Percentiles rank a stretch among this genome's conserved stretches.
Evolutionary conservation across 2,329 filamentous ascomycete genomes (phyloP).

Genomic region (Xylaria sp.): DNA sequence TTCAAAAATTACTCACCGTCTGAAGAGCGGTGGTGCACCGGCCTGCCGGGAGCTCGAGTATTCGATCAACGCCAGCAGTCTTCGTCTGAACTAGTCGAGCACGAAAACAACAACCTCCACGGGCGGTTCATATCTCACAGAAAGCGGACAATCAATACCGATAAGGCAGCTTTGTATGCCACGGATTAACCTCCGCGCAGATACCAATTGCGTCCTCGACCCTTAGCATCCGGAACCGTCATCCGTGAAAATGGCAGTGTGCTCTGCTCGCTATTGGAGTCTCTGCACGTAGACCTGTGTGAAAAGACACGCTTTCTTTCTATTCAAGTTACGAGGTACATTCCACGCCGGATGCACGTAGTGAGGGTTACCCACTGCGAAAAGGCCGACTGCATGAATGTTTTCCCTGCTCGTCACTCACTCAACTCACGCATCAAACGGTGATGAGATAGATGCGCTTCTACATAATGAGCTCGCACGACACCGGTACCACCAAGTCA

Average conservation of each 20-base stretch:
- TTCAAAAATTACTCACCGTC: background rate
- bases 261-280: background rate
- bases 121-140: background rate
- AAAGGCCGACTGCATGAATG: conserved; percentile 15
- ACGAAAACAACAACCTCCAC: background rate
- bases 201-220: background rate
- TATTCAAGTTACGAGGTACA: too few relatives aligned
- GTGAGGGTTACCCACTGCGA: conserved; percentile 15
- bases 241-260: background rate
- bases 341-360: conserved; percentile 12
- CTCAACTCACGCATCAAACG: conserved; percentile 7
- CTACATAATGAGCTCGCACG: conserved; percentile 3
- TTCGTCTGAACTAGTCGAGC: conserved; percentile 3
- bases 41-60: background rate
- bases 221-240: background rate
- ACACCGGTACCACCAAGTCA: background rate
- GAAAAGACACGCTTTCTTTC: too few relatives aligned
- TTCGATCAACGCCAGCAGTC: background rate
- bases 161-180: background rate
- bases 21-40: background rate
- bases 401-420: conserved; percentile 5
- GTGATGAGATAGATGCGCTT: background rate
- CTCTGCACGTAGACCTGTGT: background rate
- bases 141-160: background rate
- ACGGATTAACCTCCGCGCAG: too few relatives aligned